These are phyloP conservation scores for Pichia manshurica DNA, from an alignment of 805 yeast genomes.

Conservation along the genomic window DNA sequence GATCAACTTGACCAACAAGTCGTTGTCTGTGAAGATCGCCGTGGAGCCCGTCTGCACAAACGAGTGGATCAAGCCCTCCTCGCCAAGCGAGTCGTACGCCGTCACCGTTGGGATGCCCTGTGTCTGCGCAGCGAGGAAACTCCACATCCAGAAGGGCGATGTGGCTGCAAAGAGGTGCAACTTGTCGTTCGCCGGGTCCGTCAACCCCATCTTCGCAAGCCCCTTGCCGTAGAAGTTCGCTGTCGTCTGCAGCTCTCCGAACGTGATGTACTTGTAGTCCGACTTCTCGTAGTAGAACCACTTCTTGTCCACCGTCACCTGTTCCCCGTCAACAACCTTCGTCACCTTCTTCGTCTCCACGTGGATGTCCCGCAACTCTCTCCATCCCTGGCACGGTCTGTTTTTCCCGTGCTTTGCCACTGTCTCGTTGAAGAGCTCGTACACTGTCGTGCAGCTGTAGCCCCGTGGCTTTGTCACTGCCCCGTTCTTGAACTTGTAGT, in stretches of 20 bases:
- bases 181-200: slow-evolving; percentile 52
- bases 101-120: slow-evolving; percentile 86
- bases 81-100: slow-evolving; percentile 94
- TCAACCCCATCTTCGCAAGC: slow-evolving; percentile 63
- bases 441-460: slow-evolving; percentile 59
- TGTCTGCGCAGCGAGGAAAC: slow-evolving; percentile 69
- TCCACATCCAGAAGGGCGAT: slow-evolving; percentile 85
- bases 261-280: slow-evolving; percentile 62
- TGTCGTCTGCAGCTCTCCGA: slow-evolving; percentile 45
- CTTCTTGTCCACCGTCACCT: slow-evolving; percentile 65
- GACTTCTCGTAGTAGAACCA: slow-evolving; percentile 84
- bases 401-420: slow-evolving; percentile 46
- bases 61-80: slow-evolving; percentile 80
- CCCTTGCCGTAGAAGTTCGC: slow-evolving; percentile 67
- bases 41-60: slow-evolving; percentile 72
- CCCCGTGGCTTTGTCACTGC: slow-evolving; percentile 57
- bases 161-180: slow-evolving; percentile 86
- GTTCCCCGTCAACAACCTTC: slow-evolving; percentile 74
- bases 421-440: slow-evolving; percentile 62
- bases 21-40: slow-evolving; percentile 81
- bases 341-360: slow-evolving; percentile 68
- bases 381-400: slow-evolving; percentile 63
- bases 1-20: slow-evolving; percentile 57
- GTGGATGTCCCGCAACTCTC: slow-evolving; percentile 70
- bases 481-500: slow-evolving; percentile 40